phyloP scores from a whole-genome alignment of 257 asterid genomes.

The Marsdenia floribunda region DNA sequence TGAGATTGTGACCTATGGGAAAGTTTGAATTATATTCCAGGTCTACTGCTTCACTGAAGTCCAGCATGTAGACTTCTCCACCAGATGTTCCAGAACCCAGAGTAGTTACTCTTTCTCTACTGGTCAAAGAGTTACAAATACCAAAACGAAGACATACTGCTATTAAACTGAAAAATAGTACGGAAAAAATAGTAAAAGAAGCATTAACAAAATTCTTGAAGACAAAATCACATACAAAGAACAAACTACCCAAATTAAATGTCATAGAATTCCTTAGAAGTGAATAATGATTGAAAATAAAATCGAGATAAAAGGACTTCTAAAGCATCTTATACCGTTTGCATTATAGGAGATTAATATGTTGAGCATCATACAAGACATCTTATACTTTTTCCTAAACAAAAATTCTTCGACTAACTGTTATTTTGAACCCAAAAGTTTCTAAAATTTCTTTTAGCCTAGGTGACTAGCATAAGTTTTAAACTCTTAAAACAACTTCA shows the following conservation, averaged over 20 bases:
- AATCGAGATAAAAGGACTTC: too few relatives aligned
- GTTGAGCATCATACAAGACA: too few relatives aligned
- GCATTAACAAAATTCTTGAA: not conserved
- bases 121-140: constrained; percentile 21
- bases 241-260: not conserved
- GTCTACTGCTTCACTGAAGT: constrained; percentile 50
- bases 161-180: not conserved
- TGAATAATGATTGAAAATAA: too few relatives aligned
- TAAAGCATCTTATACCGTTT: too few relatives aligned
- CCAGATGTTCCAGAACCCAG: constrained; percentile 67
- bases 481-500: too few relatives aligned
- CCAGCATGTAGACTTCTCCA: constrained; percentile 64
- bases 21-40: constrained; percentile 17
- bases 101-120: constrained; percentile 61
- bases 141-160: constrained; percentile 2
- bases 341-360: too few relatives aligned
- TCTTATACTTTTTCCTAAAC: too few relatives aligned
- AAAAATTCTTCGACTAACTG: too few relatives aligned
- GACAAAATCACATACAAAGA: not conserved
- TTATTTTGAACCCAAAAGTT: too few relatives aligned
- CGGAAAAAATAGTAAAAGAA: not conserved
- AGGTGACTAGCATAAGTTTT: too few relatives aligned
- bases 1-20: constrained; percentile 25
- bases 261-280: not conserved
- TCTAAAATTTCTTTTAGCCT: too few relatives aligned